These are phyloP conservation scores for Naganishia sp. DNA, from an alignment of 1,284 basidiomycete genomes.

Conservation along the genomic window DNA sequence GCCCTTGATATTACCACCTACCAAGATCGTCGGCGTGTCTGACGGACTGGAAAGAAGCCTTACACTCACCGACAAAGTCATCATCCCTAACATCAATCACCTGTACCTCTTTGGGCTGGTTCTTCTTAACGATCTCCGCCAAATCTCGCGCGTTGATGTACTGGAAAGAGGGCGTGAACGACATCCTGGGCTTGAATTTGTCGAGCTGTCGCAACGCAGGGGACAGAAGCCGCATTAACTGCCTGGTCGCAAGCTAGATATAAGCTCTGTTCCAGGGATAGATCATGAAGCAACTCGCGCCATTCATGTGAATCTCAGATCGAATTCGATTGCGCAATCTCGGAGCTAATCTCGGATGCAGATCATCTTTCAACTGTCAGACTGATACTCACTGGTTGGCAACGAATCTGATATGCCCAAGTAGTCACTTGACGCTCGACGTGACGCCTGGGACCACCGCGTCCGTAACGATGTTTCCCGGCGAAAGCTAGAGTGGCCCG, in stretches of 20 bases:
- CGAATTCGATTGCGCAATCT: constrained; percentile 9
- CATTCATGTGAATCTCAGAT: background rate
- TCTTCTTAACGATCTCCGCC: constrained; percentile 48
- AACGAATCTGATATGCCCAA: too few species aligned
- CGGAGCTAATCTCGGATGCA: constrained; percentile 14
- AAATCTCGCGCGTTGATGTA: constrained; percentile 51
- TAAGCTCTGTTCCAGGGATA: background rate
- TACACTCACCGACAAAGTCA: constrained; percentile 50
- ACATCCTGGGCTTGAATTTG: constrained; percentile 39
- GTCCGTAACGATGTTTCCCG: too few species aligned
- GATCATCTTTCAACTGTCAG: background rate
- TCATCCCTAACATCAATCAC: constrained; percentile 52
- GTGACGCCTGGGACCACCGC: too few species aligned
- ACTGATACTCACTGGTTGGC: too few species aligned
- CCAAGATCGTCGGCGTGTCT: background rate
- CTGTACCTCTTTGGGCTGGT: constrained; percentile 40
- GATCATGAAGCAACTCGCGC: background rate
- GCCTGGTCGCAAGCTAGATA: background rate
- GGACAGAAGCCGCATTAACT: background rate
- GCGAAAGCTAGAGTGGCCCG: too few species aligned
- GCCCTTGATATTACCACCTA: constrained; percentile 54
- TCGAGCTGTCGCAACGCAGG: background rate
- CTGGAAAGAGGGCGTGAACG: constrained; percentile 45
- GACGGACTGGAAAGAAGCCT: background rate
- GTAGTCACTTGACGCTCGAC: too few species aligned